Evolutionary conservation across 352 stramenopile genomes (phyloP).

Genomic region (Phytopythium kandeliae): DNA sequence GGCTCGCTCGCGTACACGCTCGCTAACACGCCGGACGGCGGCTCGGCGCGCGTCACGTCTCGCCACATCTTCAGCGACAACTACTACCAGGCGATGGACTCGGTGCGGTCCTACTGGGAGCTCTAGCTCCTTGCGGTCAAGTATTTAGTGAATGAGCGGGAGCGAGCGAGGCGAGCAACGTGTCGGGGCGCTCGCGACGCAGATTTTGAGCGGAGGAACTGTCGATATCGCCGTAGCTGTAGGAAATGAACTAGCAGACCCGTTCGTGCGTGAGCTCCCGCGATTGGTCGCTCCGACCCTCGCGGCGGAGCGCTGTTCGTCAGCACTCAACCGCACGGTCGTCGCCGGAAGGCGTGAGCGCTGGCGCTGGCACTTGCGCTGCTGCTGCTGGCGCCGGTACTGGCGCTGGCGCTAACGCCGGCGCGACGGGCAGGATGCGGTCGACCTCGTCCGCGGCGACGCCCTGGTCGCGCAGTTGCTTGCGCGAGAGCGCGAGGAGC

Average conservation of each 20-base stretch:
- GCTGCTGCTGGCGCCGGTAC: no score
- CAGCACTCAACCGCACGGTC: no score
- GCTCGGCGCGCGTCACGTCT: slow-evolving; percentile 29
- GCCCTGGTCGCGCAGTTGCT: slow-evolving; percentile 45
- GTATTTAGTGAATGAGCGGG: slow-evolving; percentile 1
- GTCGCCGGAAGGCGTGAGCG: no score
- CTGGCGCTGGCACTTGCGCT: no score
- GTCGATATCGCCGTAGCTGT: no score
- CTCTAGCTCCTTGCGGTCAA: neutral
- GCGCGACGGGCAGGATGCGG: slow-evolving; percentile 29
- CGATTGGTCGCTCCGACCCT: no score
- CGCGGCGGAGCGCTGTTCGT: no score
- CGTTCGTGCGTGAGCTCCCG: no score
- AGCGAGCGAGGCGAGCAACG: neutral
- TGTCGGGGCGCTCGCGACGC: neutral
- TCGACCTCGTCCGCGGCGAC: slow-evolving; percentile 49
- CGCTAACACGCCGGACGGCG: slow-evolving; percentile 24
- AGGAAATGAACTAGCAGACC: no score
- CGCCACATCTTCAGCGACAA: slow-evolving; percentile 62
- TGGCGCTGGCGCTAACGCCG: no score
- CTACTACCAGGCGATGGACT: slow-evolving; percentile 69
- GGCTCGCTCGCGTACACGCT: slow-evolving; percentile 57
- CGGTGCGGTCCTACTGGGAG: slow-evolving; percentile 36
- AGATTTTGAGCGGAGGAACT: slow-evolving; percentile 1
- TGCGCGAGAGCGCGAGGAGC: slow-evolving; percentile 41